Conservation (phyloP, 164 flowering plant species). For the Vitis labrusca region DNA sequence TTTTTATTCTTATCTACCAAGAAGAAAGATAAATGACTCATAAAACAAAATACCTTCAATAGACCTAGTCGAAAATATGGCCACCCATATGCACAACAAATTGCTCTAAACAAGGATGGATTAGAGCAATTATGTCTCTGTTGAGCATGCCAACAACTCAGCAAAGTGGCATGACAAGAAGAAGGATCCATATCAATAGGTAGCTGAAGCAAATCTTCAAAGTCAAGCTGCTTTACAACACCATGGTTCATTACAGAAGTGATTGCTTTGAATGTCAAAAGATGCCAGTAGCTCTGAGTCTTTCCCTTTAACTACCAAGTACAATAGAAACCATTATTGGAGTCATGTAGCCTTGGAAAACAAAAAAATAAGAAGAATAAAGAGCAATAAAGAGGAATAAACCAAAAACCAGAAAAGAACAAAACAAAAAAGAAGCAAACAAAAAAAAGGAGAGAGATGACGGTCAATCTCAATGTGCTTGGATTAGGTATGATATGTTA, state of each 20-base stretch:
- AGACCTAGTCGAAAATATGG: slow-evolving; percentile 70
- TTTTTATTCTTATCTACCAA: neutral
- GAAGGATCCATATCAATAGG: slow-evolving; percentile 74
- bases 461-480: too few species aligned
- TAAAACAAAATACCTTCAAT: slow-evolving; percentile 58
- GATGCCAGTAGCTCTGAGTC: slow-evolving; percentile 43
- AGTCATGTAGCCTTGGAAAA: neutral
- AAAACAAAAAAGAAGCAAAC: too few species aligned
- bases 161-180: slow-evolving; percentile 47
- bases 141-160: slow-evolving; percentile 64
- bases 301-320: slow-evolving; percentile 32
- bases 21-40: neutral
- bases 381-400: neutral
- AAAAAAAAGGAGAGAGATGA: too few species aligned
- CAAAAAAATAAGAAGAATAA: neutral
- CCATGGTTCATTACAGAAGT: slow-evolving; percentile 66
- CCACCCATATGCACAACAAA: slow-evolving; percentile 83
- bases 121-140: slow-evolving; percentile 24
- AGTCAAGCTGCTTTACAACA: slow-evolving; percentile 74
- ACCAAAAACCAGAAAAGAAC: too few species aligned
- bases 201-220: slow-evolving; percentile 68
- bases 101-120: slow-evolving; percentile 70
- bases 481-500: too few species aligned
- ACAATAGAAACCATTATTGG: slow-evolving; percentile 3
- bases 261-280: slow-evolving; percentile 60